A percentile compares a stretch with the other conserved stretches of the same genome.
Conservation (phyloP, 2,329 filamentous ascomycete genomes). For the Colletotrichum graminicola region DNA sequence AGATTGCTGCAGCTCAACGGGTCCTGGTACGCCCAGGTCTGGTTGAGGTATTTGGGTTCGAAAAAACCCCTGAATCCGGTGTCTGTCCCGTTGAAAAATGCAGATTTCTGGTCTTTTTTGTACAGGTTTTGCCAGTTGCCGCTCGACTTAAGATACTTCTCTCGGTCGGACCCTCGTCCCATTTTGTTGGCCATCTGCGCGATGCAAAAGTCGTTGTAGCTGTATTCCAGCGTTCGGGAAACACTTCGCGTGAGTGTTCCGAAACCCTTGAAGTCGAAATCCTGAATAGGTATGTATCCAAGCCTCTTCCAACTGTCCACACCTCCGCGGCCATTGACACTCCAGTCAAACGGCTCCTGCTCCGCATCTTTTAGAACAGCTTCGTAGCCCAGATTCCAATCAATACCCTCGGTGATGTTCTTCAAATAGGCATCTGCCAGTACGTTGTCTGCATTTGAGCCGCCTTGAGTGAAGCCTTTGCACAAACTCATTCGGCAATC, state of each 20-base stretch:
- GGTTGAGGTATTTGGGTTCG: conserved; percentile 75
- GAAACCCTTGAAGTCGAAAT: conserved; percentile 75
- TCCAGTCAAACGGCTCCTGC: conserved; percentile 77
- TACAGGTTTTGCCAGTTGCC: conserved; percentile 77
- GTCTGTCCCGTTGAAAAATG: conserved; percentile 64
- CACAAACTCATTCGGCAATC: conserved; percentile 83
- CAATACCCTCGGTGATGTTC: conserved; percentile 70
- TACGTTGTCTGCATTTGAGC: conserved; percentile 79
- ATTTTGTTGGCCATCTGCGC: conserved; percentile 70
- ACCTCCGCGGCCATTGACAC: conserved; percentile 77
- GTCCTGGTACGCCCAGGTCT: conserved; percentile 77
- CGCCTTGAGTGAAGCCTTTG: conserved; percentile 80
- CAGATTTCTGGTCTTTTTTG: conserved; percentile 69
- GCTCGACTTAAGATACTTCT: conserved; percentile 71
- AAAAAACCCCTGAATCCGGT: conserved; percentile 79
- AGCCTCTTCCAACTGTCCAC: conserved; percentile 78
- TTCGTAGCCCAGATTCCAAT: conserved; percentile 76
- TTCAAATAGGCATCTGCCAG: conserved; percentile 77
- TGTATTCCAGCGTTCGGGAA: conserved; percentile 81
- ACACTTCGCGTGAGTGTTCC: conserved; percentile 78
- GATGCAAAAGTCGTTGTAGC: conserved; percentile 81
- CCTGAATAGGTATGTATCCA: conserved; percentile 77
- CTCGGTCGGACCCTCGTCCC: conserved; percentile 65
- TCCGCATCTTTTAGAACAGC: conserved; percentile 81
- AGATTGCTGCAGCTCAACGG: conserved; percentile 71